Base-by-base conservation (phyloP, 108 stramenopile genomes). In the Schizochytrium sp. region DNA sequence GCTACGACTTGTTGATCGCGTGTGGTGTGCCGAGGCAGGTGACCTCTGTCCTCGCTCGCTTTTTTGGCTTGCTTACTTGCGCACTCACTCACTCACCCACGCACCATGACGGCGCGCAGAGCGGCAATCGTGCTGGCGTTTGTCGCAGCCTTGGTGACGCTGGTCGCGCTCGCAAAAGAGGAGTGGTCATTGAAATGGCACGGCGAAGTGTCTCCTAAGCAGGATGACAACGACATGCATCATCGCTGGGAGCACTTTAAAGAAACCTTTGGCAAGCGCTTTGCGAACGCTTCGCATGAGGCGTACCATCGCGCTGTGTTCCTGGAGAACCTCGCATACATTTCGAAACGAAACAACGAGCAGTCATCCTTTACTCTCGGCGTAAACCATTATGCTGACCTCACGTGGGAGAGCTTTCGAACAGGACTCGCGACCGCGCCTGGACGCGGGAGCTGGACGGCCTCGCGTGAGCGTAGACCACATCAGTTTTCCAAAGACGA, bases 321-420 rank as follows among this genome's bases (percentile, higher is more conserved):
- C 71, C n/a, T 5, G 5, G 5, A 34, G 18, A 90, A 88, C 47
- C 16, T n/a, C 19, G 5, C 1, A 2, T 19, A 53, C 48, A 34
- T 90, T 55, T n/a, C 5, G 4, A 43, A 28, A 10, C 53, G 87
- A 45, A 88, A 90, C 58, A 6, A 19, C 44, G 28, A 58, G 58
- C 53, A 28, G n/a, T 5, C 4, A 23, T 88, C 69, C 69, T 87
- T 34, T 47, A 87, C 16, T 25, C 72, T 89, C 48, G 88, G 60
- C 16, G n/a, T 90, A 0, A 91, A 91, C 90, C 60, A 88, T 5
- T 60, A 76, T 25, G 87, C 91, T 3, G 88, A 91, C 55, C 48
- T 72, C 28, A 45, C 47, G 5, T 19, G 5, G 5, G 87, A 63
- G 44, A 87, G 51, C 53, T 90, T 90, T 29, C 44, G 28, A 12